Base-by-base conservation (phyloP, 108 stramenopile species). In the Asterionellopsis glacialis region DNA sequence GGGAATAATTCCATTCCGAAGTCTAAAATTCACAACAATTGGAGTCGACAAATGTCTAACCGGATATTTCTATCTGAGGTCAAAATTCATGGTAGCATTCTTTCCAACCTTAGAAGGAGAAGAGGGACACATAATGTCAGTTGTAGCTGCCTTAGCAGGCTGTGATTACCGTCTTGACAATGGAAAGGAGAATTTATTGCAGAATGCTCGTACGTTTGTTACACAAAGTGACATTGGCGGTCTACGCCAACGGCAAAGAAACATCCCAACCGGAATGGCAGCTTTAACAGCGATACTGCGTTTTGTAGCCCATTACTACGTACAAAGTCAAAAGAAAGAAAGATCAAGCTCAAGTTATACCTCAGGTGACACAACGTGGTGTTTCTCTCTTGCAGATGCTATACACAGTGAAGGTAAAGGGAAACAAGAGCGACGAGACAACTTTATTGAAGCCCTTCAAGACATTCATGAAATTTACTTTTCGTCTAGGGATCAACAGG, bases 131-230 rank as follows among this genome's bases (percentile, higher is more conserved):
- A 13, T 57, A 16, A 22, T 53, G 28, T 5, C 50, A 18, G 22
- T n/a, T 4, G 61, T 69, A n/a, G 68, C 68, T n/a, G 61, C 61
- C 7, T 26, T 69, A 6, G 52, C 68, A 33, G 68, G 68, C 22
- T 69, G 68, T 22, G 68, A 69, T 47, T 69, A 69, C 41, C 38
- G 14, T 11, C 40, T 22, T 22, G 60, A 54, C 11, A 15, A 3
- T 15, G 33, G 7, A 33, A 45, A 49, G 43, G 12, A 41, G 0
- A 22, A 57, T 19, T 24, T 48, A 1, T 21, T 66, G 25, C 43
- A 25, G 1, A 57, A 50, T 16, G 50, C 61, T 26, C 52, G 61
- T 14, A 22, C 11, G 0, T 11, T 9, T 0, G 45, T 69, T 21
- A 23, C 51, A 0, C 45, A 38, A 15, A 61, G 61, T 41, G 45